These are phyloP conservation scores for Sporothrix brunneoviolacea DNA, from an alignment of 2,329 filamentous ascomycete genomes.

Conservation along the genomic window DNA sequence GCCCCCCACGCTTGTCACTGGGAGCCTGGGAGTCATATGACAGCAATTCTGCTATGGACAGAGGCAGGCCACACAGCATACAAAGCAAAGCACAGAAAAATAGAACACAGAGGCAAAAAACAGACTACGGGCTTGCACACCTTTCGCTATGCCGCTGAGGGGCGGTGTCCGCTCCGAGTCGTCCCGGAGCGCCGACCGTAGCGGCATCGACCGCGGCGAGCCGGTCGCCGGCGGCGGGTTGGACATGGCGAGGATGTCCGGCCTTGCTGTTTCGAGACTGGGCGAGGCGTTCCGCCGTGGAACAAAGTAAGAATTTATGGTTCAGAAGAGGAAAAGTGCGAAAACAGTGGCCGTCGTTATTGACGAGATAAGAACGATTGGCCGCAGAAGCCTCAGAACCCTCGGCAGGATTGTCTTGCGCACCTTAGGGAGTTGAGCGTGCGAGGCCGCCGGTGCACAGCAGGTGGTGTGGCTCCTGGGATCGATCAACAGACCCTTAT, in stretches of 20 bases:
- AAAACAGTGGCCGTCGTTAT: too few relatives aligned
- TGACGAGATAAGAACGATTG: too few relatives aligned
- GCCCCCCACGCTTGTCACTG: too few relatives aligned
- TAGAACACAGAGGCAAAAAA: not conserved
- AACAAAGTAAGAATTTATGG: too few relatives aligned
- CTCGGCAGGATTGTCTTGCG: too few relatives aligned
- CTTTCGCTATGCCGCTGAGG: conserved; percentile 14
- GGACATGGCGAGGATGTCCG: conserved; percentile 10
- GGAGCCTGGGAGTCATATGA: not conserved
- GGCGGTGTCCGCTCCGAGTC: conserved; percentile 19
- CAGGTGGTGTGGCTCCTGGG: not conserved
- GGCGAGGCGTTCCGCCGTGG: too few relatives aligned
- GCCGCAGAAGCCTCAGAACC: too few relatives aligned
- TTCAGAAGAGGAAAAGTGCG: too few relatives aligned
- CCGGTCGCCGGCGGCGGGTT: conserved; percentile 5
- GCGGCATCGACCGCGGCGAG: conserved; percentile 22
- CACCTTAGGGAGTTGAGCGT: not conserved
- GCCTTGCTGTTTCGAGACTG: not conserved
- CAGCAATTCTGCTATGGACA: not conserved
- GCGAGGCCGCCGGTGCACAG: not conserved
- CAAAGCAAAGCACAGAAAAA: not conserved
- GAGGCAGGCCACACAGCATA: not conserved
- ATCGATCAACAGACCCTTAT: too few relatives aligned
- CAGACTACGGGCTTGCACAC: conserved; percentile 1
- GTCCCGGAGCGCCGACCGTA: conserved; percentile 34